phyloP scores from a whole-genome alignment of 179 eudicot genomes.

The Beta lomatogona region DNA sequence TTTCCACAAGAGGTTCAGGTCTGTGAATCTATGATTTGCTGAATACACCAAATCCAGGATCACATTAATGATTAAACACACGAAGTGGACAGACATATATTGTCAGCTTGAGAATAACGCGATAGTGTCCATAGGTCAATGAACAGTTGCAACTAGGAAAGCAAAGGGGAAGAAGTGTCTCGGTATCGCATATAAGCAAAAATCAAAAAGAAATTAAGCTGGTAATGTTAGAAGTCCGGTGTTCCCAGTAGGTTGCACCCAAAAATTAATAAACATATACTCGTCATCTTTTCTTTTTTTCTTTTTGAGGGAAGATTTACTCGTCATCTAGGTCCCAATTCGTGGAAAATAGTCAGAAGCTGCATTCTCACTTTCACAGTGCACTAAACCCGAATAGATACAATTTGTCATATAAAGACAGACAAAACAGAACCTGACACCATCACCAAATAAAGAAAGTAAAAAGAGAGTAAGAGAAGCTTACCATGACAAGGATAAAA shows the following conservation, averaged over 20 bases:
- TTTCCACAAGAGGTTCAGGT: slow-evolving; percentile 6
- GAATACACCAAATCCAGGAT: slow-evolving; percentile 1
- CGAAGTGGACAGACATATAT: not conserved
- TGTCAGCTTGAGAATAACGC: not conserved
- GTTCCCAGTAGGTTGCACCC: not conserved
- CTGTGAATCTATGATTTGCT: slow-evolving; percentile 2
- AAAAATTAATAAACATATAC: not conserved
- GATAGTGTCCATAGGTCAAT: not conserved
- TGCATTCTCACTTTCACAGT: not conserved
- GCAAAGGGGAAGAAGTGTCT: not conserved
- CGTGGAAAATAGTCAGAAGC: too few species aligned
- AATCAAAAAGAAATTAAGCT: not conserved
- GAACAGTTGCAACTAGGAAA: not conserved
- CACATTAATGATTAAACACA: slow-evolving; percentile 3
- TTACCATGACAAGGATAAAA: slow-evolving; percentile 30
- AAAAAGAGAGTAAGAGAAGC: slow-evolving; percentile 3
- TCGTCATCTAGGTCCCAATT: not conserved
- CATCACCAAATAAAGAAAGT: not conserved
- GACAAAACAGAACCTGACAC: not conserved
- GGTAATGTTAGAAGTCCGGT: not conserved
- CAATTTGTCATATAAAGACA: slow-evolving; percentile 16
- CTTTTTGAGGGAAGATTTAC: not conserved
- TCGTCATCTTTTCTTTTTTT: not conserved
- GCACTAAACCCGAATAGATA: not conserved
- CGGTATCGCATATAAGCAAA: not conserved